These are phyloP conservation scores for Solanum hybrid DNA, from an alignment of 305 asterid genomes.

Conservation along the genomic window DNA sequence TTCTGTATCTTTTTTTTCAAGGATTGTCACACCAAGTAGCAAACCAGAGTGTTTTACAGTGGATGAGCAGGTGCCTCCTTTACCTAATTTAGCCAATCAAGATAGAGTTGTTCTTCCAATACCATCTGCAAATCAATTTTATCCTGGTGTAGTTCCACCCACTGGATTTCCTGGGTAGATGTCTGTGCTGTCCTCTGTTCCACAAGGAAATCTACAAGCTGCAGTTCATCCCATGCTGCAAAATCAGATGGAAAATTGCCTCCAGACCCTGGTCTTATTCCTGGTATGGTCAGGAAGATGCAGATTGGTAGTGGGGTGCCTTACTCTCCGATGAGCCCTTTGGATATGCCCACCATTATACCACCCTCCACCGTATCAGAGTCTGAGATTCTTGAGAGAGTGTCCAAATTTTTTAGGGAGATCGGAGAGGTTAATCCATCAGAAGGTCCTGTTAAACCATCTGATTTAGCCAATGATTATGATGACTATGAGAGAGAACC, in stretches of 20 bases:
- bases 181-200: slow-evolving; percentile 40
- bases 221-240: slow-evolving; percentile 27
- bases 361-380: slow-evolving; percentile 68
- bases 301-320: slow-evolving; percentile 97
- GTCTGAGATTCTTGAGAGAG: slow-evolving; percentile 74
- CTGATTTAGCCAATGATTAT: slow-evolving; percentile 41
- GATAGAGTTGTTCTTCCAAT: slow-evolving; percentile 47
- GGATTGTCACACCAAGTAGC: slow-evolving; percentile 23
- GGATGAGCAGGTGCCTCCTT: slow-evolving; percentile 35
- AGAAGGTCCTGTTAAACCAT: slow-evolving; percentile 65
- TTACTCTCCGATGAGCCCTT: slow-evolving; percentile 87
- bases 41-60: slow-evolving; percentile 30
- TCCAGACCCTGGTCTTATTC: slow-evolving; percentile 24
- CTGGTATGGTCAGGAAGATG: slow-evolving; percentile 96
- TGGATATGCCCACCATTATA: slow-evolving; percentile 78
- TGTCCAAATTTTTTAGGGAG: slow-evolving; percentile 76
- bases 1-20: background rate
- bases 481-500: slow-evolving; percentile 59
- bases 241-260: slow-evolving; percentile 60
- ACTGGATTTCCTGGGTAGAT: slow-evolving; percentile 29
- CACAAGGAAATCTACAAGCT: slow-evolving; percentile 37
- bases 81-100: slow-evolving; percentile 36
- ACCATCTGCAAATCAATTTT: slow-evolving; percentile 32
- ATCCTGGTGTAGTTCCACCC: too few species aligned
- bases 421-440: slow-evolving; percentile 85